Evolutionary conservation across 2,329 filamentous ascomycete species (phyloP).

Genomic region (Aspergillus thermomutatus): DNA sequence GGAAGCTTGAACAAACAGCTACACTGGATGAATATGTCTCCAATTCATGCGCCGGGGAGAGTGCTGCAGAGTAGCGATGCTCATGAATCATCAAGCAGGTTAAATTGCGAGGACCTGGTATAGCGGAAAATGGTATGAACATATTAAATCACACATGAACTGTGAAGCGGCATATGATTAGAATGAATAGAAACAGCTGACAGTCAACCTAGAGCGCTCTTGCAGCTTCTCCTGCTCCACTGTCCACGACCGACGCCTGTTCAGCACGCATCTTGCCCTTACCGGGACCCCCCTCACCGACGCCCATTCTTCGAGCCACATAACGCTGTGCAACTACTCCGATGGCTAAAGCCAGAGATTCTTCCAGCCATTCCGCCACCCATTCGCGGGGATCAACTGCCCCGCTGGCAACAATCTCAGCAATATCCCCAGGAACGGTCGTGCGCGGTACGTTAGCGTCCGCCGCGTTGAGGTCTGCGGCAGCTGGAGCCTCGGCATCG

Average conservation of each 20-base stretch:
- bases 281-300: slow-evolving; percentile 72
- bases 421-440: slow-evolving; percentile 73
- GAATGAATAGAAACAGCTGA: slow-evolving; percentile 3
- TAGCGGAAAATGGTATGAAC: slow-evolving; percentile 2
- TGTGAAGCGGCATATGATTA: neutral
- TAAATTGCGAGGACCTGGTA: neutral
- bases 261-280: slow-evolving; percentile 52
- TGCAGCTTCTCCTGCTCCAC: slow-evolving; percentile 59
- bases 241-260: slow-evolving; percentile 55
- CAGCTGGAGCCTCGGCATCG: slow-evolving; percentile 60
- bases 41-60: too few relatives aligned
- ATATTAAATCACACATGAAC: neutral
- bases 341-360: slow-evolving; percentile 71
- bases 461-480: slow-evolving; percentile 37
- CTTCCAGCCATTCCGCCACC: slow-evolving; percentile 97
- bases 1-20: too few relatives aligned
- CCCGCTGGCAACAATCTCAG: slow-evolving; percentile 70
- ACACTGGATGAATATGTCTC: too few relatives aligned
- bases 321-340: slow-evolving; percentile 92
- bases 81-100: neutral
- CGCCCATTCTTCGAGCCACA: slow-evolving; percentile 91
- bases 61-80: neutral
- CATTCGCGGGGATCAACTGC: slow-evolving; percentile 91
- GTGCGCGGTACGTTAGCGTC: slow-evolving; percentile 29
- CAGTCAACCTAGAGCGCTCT: slow-evolving; percentile 44